These are phyloP conservation scores for Escovopsis sp. DNA, from an alignment of 2,329 filamentous ascomycete species.

Conservation along the genomic window DNA sequence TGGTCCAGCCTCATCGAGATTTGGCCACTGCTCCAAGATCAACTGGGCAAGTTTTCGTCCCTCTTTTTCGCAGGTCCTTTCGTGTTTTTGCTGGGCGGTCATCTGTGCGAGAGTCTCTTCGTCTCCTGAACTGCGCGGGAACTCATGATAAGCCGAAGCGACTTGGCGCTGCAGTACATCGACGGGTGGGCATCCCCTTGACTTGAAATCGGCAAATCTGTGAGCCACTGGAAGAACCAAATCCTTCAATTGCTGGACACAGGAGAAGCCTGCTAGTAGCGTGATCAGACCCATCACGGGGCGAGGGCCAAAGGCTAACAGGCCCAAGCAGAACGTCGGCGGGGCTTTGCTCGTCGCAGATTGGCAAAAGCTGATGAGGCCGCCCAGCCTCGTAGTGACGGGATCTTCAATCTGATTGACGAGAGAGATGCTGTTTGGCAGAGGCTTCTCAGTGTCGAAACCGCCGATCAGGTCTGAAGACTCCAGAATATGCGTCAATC, in stretches of 20 bases:
- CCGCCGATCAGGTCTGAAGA: neutral
- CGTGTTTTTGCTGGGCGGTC: neutral
- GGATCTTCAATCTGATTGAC: constrained; percentile 2
- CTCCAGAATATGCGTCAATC: neutral
- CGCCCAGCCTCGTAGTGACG: constrained; percentile 1
- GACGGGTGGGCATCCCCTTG: neutral
- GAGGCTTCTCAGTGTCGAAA: neutral
- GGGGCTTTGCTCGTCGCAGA: neutral
- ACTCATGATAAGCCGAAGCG: neutral
- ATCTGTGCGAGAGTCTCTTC: neutral
- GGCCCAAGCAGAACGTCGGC: constrained; percentile 4
- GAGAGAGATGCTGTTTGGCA: neutral
- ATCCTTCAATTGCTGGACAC: neutral
- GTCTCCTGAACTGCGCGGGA: neutral
- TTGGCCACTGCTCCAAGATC: constrained; percentile 5
- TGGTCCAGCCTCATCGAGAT: neutral
- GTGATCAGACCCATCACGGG: constrained; percentile 2
- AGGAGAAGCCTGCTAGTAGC: constrained; percentile 6
- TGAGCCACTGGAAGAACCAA: constrained; percentile 2
- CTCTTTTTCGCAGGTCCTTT: neutral
- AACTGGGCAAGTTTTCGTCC: neutral
- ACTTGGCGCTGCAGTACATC: neutral
- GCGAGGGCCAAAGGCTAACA: constrained; percentile 4
- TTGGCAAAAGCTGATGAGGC: constrained; percentile 2
- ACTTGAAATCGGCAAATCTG: constrained; percentile 5